Evolutionary conservation across 2,329 filamentous ascomycete species (phyloP).

Genomic region (Dactylellina cionopaga): DNA sequence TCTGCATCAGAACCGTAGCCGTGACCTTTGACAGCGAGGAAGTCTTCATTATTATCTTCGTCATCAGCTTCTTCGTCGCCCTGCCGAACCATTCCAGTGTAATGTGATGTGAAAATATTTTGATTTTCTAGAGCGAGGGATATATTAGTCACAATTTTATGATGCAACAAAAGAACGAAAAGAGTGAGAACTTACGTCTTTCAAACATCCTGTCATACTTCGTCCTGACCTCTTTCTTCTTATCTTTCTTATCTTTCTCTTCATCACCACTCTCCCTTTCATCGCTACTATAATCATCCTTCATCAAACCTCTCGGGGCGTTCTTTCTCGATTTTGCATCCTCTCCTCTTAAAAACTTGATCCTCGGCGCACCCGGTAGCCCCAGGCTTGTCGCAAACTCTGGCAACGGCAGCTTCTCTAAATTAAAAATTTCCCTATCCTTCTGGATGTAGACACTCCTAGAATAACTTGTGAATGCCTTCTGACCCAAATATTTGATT

Average conservation of each 20-base stretch:
- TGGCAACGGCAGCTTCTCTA: conserved; percentile 84
- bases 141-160: conserved; percentile 20
- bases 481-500: conserved; percentile 93
- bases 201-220: conserved; percentile 99
- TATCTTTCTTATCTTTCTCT: conserved; percentile 64
- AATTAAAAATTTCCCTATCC: conserved; percentile 89
- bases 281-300: conserved; percentile 67
- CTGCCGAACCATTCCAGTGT: conserved; percentile 81
- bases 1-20: conserved; percentile 73
- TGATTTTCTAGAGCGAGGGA: conserved; percentile 76
- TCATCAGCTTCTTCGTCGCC: conserved; percentile 64
- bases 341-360: conserved; percentile 91
- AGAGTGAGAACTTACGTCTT: conserved; percentile 66
- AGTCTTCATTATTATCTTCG: conserved; percentile 73
- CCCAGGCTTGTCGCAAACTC: conserved; percentile 86
- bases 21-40: conserved; percentile 89
- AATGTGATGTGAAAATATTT: conserved; percentile 92
- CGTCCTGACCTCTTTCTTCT: conserved; percentile 81
- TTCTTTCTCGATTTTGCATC: conserved; percentile 90
- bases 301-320: conserved; percentile 73
- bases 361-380: conserved; percentile 87
- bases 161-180: not conserved
- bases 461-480: conserved; percentile 91
- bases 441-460: conserved; percentile 86
- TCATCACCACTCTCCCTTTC: conserved; percentile 65